phyloP scores from a whole-genome alignment of 2,329 filamentous ascomycete species.

The Trichoderma afroharzianum region DNA sequence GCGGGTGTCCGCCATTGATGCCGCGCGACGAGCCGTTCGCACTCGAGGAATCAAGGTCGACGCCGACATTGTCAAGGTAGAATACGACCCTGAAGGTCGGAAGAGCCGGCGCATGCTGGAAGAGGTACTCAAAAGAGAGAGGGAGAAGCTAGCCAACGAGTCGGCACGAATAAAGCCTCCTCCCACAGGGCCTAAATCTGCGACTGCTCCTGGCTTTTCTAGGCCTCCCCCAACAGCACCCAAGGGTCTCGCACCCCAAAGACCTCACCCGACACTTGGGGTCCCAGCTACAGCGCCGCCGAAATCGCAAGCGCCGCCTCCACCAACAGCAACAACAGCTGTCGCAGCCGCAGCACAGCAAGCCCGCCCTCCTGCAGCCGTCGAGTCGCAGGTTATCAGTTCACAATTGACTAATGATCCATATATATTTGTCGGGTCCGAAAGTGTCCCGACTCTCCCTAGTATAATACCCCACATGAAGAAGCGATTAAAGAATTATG shows the following conservation, averaged over 20 bases:
- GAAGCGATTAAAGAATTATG: conserved; percentile 79
- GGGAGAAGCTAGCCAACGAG: conserved; percentile 52
- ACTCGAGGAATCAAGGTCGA: conserved; percentile 78
- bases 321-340: conserved; percentile 22
- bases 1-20: conserved; percentile 66
- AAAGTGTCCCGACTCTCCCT: conserved; percentile 79
- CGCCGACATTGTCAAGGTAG: conserved; percentile 70
- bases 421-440: conserved; percentile 85
- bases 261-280: conserved; percentile 28
- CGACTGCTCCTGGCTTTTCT: conserved; percentile 27
- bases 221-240: conserved; percentile 76
- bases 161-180: conserved; percentile 30
- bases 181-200: conserved; percentile 38
- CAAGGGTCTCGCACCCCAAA: conserved; percentile 69
- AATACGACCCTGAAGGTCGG: conserved; percentile 83
- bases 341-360: conserved; percentile 25
- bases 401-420: conserved; percentile 72
- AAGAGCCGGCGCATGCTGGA: conserved; percentile 78
- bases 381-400: conserved; percentile 65
- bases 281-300: conserved; percentile 21
- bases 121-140: conserved; percentile 65
- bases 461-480: conserved; percentile 87
- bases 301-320: conserved; percentile 20
- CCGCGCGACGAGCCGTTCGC: conserved; percentile 75
- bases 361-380: conserved; percentile 40